These are phyloP conservation scores for Candida tallmaniae DNA, from an alignment of 805 yeast genomes.

Conservation along the genomic window DNA sequence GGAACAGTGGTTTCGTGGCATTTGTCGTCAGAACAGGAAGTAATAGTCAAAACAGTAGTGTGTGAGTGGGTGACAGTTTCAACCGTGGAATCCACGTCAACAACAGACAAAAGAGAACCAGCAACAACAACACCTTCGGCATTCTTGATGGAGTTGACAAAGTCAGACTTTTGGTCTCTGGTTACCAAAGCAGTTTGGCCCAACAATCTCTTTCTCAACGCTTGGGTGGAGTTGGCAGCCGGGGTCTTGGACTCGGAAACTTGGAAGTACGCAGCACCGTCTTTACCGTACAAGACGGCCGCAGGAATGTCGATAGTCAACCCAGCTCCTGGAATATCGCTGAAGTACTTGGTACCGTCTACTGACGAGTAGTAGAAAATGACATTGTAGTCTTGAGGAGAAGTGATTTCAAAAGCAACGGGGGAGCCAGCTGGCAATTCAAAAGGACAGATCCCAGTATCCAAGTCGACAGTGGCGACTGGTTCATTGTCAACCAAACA, in stretches of 20 bases:
- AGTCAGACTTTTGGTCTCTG: constrained; percentile 32
- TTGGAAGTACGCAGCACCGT: constrained; percentile 23
- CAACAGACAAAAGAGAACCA: constrained; percentile 13
- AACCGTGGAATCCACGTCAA: constrained; percentile 15
- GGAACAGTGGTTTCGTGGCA: constrained; percentile 21
- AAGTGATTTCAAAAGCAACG: constrained; percentile 20
- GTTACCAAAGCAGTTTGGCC: constrained; percentile 15
- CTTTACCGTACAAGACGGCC: constrained; percentile 19
- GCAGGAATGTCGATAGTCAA: constrained; percentile 30
- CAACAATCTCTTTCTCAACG: constrained; percentile 36
- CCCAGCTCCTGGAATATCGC: constrained; percentile 31
- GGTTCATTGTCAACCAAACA: constrained; percentile 31
- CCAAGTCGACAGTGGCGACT: constrained; percentile 35
- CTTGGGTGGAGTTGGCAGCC: constrained; percentile 35
- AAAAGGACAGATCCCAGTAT: constrained; percentile 36
- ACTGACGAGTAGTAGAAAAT: constrained; percentile 31
- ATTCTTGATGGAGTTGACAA: constrained; percentile 15
- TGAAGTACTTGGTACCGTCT: constrained; percentile 22
- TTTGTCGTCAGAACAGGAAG: constrained; percentile 31
- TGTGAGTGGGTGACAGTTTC: constrained; percentile 13
- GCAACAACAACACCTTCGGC: constrained; percentile 19
- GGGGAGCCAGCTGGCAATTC: constrained; percentile 24
- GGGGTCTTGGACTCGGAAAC: constrained; percentile 24
- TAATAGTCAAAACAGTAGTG: constrained; percentile 33
- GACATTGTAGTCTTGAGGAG: constrained; percentile 26